Conservation (phyloP, 2,329 filamentous ascomycete genomes). For the Fusarium foetens region DNA sequence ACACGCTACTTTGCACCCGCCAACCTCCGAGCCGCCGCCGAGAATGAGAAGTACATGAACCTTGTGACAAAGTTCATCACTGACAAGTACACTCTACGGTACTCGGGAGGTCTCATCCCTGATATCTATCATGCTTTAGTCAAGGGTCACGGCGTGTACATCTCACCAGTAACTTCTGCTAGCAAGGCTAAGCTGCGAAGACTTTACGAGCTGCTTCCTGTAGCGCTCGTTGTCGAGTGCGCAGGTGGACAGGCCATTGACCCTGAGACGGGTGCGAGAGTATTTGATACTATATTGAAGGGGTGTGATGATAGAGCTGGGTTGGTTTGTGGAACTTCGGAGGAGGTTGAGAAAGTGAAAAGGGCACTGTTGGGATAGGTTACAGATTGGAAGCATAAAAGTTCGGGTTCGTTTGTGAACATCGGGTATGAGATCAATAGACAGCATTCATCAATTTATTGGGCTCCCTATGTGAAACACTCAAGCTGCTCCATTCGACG, state of each 20-base stretch:
- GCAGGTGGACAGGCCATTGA: slow-evolving; percentile 67
- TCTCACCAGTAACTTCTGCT: slow-evolving; percentile 63
- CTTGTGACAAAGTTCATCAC: slow-evolving; percentile 62
- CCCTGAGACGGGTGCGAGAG: slow-evolving; percentile 52
- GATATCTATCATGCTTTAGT: slow-evolving; percentile 68
- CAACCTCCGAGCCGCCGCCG: slow-evolving; percentile 67
- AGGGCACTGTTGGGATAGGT: slow-evolving; percentile 23
- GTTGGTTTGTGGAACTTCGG: slow-evolving; percentile 60
- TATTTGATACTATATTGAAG: slow-evolving; percentile 53
- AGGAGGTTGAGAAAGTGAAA: slow-evolving; percentile 57
- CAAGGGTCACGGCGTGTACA: slow-evolving; percentile 70
- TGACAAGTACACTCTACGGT: slow-evolving; percentile 68
- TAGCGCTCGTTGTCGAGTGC: slow-evolving; percentile 70
- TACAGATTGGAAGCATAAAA: not conserved
- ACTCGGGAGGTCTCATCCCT: slow-evolving; percentile 69
- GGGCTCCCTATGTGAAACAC: accelerated
- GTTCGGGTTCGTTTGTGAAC: accelerated
- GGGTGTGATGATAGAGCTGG: slow-evolving; percentile 62
- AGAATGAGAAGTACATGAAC: slow-evolving; percentile 59
- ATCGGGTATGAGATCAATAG: not conserved
- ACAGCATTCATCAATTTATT: not conserved
- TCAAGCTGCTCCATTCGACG: not conserved
- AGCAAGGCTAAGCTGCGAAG: slow-evolving; percentile 67
- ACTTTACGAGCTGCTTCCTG: slow-evolving; percentile 68
- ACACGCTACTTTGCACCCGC: slow-evolving; percentile 71